These are phyloP conservation scores for Pleoardoris graminearum DNA, from an alignment of 2,329 filamentous ascomycete genomes.

Conservation along the genomic window DNA sequence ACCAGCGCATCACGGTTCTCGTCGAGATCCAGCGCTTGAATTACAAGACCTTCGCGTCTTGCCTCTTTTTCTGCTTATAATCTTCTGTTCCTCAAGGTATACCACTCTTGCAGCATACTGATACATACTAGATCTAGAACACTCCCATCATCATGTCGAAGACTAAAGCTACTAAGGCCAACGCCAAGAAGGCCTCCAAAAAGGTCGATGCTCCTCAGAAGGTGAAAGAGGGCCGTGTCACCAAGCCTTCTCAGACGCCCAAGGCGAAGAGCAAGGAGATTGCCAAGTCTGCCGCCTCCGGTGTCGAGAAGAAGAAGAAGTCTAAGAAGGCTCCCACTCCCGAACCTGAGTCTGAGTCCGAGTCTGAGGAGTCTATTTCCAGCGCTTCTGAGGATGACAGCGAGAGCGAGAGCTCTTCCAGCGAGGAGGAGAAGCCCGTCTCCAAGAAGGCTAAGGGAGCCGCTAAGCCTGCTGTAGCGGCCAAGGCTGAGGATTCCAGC, in stretches of 20 bases:
- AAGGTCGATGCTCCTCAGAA: conserved; percentile 56
- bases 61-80: conserved; percentile 20
- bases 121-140: conserved; percentile 36
- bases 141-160: conserved; percentile 40
- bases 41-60: conserved; percentile 26
- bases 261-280: conserved; percentile 69
- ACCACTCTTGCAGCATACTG: conserved; percentile 29
- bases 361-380: conserved; percentile 23
- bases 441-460: conserved; percentile 42
- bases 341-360: conserved; percentile 49
- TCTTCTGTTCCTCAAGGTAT: conserved; percentile 10
- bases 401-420: conserved; percentile 22
- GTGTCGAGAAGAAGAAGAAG: conserved; percentile 57
- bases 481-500: conserved; percentile 43
- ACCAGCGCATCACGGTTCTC: conserved; percentile 26
- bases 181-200: conserved; percentile 62
- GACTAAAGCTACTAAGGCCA: conserved; percentile 40
- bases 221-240: conserved; percentile 69
- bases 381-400: conserved; percentile 23
- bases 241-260: conserved; percentile 67
- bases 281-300: conserved; percentile 56
- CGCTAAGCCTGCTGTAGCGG: conserved; percentile 30
- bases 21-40: conserved; percentile 26
- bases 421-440: conserved; percentile 38
- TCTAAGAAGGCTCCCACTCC: conserved; percentile 54